Evolutionary conservation across 768 basidiomycete genomes (phyloP), one percentile per base, ranked within the genome.

Genomic region (Hypholoma sublateritium): DNA sequence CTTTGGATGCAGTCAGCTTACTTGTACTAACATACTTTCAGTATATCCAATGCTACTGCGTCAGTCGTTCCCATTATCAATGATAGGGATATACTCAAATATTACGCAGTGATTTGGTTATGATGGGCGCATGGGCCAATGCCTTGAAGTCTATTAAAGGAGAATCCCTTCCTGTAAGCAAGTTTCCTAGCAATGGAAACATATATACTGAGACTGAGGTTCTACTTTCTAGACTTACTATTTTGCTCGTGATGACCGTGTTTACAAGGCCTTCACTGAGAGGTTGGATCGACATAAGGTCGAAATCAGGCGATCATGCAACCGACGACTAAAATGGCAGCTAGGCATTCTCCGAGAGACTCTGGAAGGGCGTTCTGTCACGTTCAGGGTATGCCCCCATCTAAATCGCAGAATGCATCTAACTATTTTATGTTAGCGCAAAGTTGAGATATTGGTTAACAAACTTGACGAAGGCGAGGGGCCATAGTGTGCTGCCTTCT

Each of bases 231-330:
- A 93, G 91, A 81, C 86, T n/a, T 95, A 90, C 60, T 93, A 89
- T 65, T 98, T 98, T 66, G 96, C 95, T 43, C 83, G 96, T 19
- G 96, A 98, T 70, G 89, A 93, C 59, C 85, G 95, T 35, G 85
- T 91, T 13, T 90, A 88, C 70, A 86, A 80, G 60, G 82, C 86
- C 2, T 90, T 93, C 56, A 72, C 74, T 5, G 81, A 86, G 22
- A 72, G 77, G 34, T 62, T 80, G 21, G 74, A 79, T 37, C 66
- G 67, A 25, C 72, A 82, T 63, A 78, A 77, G 62, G 65, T 62
- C 54, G 72, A 74, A 11, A 82, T 87, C 41, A 76, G 80, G 39
- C 75, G 71, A 42, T 74, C 74, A 32, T 70, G 84, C 19, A 80
- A 74, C 54, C 80, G 81, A 25, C 80, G 85, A 36, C 71, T 93